Percentiles rank a stretch among this genome's conserved stretches.
Evolutionary conservation across 805 yeast genomes (phyloP).

Genomic region (Ogataea nitratoaversa): DNA sequence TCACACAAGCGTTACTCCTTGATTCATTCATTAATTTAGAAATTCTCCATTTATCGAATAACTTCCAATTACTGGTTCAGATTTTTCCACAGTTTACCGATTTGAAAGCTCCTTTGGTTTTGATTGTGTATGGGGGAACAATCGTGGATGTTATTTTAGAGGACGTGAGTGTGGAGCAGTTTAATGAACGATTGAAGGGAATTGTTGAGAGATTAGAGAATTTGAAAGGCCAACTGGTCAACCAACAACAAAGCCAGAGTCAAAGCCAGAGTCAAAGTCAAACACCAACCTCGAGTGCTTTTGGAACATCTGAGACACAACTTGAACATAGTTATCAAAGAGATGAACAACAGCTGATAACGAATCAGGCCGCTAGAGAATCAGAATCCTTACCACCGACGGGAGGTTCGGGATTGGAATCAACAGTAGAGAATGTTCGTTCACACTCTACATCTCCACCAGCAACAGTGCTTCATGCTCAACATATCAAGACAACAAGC

Average conservation of each 20-base stretch:
- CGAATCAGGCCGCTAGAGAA: too few relatives aligned
- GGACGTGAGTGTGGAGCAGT: slow-evolving; percentile 24
- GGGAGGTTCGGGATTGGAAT: too few relatives aligned
- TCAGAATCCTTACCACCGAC: too few relatives aligned
- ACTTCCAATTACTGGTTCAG: slow-evolving; percentile 47
- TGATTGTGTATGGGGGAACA: slow-evolving; percentile 46
- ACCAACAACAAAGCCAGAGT: slow-evolving; percentile 1
- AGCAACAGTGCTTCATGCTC: neutral
- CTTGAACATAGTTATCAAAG: too few relatives aligned
- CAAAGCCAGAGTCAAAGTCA: neutral
- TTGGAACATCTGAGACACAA: too few relatives aligned
- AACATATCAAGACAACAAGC: too few relatives aligned
- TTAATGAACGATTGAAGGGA: slow-evolving; percentile 25
- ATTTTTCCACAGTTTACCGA: slow-evolving; percentile 42
- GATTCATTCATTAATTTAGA: slow-evolving; percentile 38
- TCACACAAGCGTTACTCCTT: slow-evolving; percentile 13
- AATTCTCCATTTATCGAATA: slow-evolving; percentile 37
- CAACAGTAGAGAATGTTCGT: too few relatives aligned
- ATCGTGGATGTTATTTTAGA: slow-evolving; percentile 41
- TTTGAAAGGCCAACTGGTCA: neutral
- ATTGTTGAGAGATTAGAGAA: slow-evolving; percentile 8
- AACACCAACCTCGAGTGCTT: too few relatives aligned
- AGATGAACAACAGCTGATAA: too few relatives aligned
- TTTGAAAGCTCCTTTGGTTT: slow-evolving; percentile 50
- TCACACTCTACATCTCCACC: neutral